A percentile compares a stretch with the other conserved stretches of the same genome.
Conservation (phyloP, 176 grass and related monocot genomes). For the Tillandsia leiboldiana region DNA sequence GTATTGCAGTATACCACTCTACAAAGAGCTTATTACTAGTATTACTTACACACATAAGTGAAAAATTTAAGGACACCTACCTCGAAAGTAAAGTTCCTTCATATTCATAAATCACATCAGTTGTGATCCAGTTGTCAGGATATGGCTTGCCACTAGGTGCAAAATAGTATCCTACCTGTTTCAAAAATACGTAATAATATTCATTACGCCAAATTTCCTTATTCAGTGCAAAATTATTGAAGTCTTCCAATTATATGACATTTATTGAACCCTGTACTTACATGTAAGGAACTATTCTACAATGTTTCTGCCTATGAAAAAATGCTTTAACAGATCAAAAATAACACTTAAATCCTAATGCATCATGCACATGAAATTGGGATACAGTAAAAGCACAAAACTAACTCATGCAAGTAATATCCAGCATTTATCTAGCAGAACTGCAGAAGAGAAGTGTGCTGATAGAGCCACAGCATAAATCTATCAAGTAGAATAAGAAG, state of each 20-base stretch:
- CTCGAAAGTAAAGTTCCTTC: conserved; percentile 80
- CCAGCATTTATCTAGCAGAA: background rate
- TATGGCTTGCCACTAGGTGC: conserved; percentile 94
- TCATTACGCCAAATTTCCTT: background rate
- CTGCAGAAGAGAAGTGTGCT: background rate
- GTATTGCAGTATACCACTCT: background rate
- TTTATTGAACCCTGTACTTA: background rate
- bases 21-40: background rate
- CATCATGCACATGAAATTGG: background rate
- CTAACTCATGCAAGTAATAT: background rate
- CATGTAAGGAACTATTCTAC: background rate
- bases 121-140: conserved; percentile 97
- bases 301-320: background rate
- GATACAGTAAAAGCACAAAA: background rate
- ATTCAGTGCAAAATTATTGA: background rate
- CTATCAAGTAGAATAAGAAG: background rate
- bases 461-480: background rate
- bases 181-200: conserved; percentile 20
- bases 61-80: conserved; percentile 49
- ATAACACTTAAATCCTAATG: background rate
- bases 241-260: too few species aligned
- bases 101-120: conserved; percentile 92
- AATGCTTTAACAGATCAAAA: background rate
- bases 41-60: background rate
- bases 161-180: conserved; percentile 97